Evolutionary conservation across 2,329 filamentous ascomycete genomes (phyloP).

Genomic region (Clonostachys byssicola): DNA sequence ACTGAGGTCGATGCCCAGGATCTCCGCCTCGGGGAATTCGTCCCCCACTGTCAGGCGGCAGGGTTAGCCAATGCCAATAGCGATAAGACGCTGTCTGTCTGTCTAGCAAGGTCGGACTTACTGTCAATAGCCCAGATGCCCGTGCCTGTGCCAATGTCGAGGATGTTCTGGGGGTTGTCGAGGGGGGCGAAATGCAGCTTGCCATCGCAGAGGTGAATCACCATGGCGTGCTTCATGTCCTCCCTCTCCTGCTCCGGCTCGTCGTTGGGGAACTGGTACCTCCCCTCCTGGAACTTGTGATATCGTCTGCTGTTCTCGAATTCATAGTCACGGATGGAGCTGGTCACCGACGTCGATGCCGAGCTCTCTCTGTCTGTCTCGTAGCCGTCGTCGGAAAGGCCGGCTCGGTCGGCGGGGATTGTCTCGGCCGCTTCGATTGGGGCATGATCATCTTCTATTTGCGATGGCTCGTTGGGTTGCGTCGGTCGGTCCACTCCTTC

Average conservation of each 20-base stretch:
- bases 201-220: conserved; percentile 25
- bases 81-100: conserved; percentile 10
- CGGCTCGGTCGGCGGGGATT: too few species aligned
- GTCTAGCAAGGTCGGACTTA: conserved; percentile 24
- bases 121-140: conserved; percentile 46
- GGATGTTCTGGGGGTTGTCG: conserved; percentile 23
- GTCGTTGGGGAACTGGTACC: conserved; percentile 34
- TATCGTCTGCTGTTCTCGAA: conserved; percentile 37
- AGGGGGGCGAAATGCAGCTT: conserved; percentile 36
- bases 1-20: conserved; percentile 29
- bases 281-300: conserved; percentile 32
- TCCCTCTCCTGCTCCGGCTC: conserved; percentile 38
- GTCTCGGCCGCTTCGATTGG: too few species aligned
- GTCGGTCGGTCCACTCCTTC: too few species aligned
- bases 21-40: conserved; percentile 22
- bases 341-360: conserved; percentile 19
- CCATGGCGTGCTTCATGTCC: conserved; percentile 34
- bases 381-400: conserved; percentile 4
- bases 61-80: conserved; percentile 16
- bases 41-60: conserved; percentile 23
- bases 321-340: conserved; percentile 24
- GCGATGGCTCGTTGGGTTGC: too few species aligned
- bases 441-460: too few species aligned
- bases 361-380: conserved; percentile 10
- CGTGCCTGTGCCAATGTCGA: conserved; percentile 38